Base-by-base conservation (phyloP, 768 basidiomycete species). In the Rubroboletus pulcherrimus region DNA sequence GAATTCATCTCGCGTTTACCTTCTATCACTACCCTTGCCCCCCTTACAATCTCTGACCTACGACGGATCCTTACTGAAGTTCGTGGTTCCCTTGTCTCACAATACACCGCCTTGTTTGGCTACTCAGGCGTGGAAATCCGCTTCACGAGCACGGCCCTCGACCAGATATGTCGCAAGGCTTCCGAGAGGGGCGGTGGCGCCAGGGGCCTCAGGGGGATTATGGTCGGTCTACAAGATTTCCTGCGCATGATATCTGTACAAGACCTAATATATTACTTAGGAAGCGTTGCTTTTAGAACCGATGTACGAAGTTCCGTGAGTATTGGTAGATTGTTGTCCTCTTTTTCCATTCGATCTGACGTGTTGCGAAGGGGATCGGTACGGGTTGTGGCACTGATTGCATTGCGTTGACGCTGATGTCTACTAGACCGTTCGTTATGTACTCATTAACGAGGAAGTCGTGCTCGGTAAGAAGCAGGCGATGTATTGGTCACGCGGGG, bases 1-100 rank as follows among this genome's bases (percentile, higher is more conserved):
- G 95, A 98, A 73, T 98, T 98, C 63, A 81, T 96, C 49, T 93
- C 91, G 17, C 89, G 96, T 30, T 73, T 97, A n/a, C 95, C 95
- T 5, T 87, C 93, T n/a, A 79, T 94, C 35, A 90, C 95, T 5
- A 85, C 92, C 1, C 80, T 98, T 7, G 71, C 87, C 7, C 87
- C 90, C 7, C 78, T 98, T 3, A 87, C 89, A 6, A 80, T 89
- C 10, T 67, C 82, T 11, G 96, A 98, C 70, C 78, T 98, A 17
- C 83, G 93, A 29, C 82, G 87, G n/a, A 91, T 98, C 55, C 79
- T 98, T 41, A 91, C 90, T 2, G 93, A 97, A 62, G 93, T 98
- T 49, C 86, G 87, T 64, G 93, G 95, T 17, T 93, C 93, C 3
- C 78, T 98, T 14, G 78, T 96, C 45, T 91, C 91, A 26, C 96